phyloP scores from a whole-genome alignment of 176 grass and related monocot genomes.

The Metroxylon sagu region DNA sequence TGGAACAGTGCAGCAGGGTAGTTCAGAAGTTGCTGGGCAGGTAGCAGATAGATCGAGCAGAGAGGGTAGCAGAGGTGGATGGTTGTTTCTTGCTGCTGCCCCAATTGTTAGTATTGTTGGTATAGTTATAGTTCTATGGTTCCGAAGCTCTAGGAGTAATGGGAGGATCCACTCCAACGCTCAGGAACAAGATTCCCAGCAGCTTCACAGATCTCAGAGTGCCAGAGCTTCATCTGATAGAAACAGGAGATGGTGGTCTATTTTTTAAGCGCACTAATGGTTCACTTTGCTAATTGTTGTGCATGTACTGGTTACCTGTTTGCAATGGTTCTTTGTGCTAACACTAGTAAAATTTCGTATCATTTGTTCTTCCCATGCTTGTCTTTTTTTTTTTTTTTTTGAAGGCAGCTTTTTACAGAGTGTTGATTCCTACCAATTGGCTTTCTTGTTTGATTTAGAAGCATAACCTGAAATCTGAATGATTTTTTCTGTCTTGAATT shows the following conservation, averaged over 20 bases:
- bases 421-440: no score
- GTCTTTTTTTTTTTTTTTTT: no score
- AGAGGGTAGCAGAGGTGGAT: conserved; percentile 21
- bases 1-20: conserved; percentile 11
- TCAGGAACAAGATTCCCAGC: conserved; percentile 3
- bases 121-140: conserved; percentile 79
- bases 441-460: no score
- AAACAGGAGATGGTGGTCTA: conserved; percentile 79
- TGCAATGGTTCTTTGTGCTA: no score
- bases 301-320: no score
- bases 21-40: conserved; percentile 13
- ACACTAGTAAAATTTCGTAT: no score
- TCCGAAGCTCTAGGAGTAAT: conserved; percentile 31
- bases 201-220: conserved; percentile 24
- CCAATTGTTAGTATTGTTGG: conserved; percentile 65
- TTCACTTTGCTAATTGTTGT: not conserved
- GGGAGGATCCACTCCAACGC: conserved; percentile 1
- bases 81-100: conserved; percentile 52
- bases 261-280: conserved; percentile 40
- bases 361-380: no score
- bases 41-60: conserved; percentile 27
- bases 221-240: conserved; percentile 21
- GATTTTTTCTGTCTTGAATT: no score
- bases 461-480: no score
- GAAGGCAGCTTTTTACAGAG: no score